These are phyloP conservation scores for Fusarium multiceps DNA, from an alignment of 2,329 filamentous ascomycete species.

Conservation along the genomic window DNA sequence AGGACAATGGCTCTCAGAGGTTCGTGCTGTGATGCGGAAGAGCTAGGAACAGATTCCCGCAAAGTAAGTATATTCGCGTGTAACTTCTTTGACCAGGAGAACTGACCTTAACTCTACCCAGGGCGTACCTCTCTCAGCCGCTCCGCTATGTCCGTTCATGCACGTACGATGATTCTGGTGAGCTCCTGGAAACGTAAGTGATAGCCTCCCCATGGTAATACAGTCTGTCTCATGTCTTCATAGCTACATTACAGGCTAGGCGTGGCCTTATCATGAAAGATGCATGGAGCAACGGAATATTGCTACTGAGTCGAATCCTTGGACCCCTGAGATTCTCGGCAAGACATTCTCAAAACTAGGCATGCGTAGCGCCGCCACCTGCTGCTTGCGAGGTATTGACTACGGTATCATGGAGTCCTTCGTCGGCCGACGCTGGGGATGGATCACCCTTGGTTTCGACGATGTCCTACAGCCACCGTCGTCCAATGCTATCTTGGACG, in stretches of 20 bases:
- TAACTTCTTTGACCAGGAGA: not conserved
- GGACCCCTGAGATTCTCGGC: not conserved
- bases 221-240: not conserved
- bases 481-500: not conserved
- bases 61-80: not conserved
- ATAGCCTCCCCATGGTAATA: not conserved
- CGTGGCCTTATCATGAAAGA: not conserved
- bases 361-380: not conserved
- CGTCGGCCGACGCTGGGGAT: not conserved
- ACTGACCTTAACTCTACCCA: not conserved
- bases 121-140: not conserved
- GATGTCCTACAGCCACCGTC: not conserved
- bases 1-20: not conserved
- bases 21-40: not conserved
- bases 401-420: not conserved
- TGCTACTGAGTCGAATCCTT: not conserved
- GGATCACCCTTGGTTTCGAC: not conserved
- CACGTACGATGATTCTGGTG: not conserved
- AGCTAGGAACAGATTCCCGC: not conserved
- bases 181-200: not conserved
- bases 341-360: not conserved
- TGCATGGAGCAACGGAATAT: not conserved
- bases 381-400: not conserved
- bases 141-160: not conserved
- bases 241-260: not conserved